Base-by-base conservation (phyloP, 768 basidiomycete species). In the Mrakia frigida region DNA sequence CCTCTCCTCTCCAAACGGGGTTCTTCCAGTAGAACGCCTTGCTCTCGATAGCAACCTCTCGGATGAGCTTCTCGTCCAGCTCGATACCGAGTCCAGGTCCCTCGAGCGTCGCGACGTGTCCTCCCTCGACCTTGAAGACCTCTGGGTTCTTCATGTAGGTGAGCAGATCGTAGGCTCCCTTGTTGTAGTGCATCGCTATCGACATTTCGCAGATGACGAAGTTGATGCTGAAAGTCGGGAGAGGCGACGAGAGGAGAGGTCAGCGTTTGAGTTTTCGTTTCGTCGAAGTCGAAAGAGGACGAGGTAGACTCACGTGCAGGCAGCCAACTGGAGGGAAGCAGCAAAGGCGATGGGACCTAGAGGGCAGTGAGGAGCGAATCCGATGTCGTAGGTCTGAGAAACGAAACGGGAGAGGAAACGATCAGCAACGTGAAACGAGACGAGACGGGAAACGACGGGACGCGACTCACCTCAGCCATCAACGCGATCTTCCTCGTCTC, bases 271-370 rank as follows among this genome's bases (percentile, higher is more conserved):
- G 46, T 21, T 50, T 21, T 14, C n/a, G n/a, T n/a, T n/a, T n/a
- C n/a, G n/a, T n/a, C n/a, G 16, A 18, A 50, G 2, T 4, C 5
- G 46, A 6, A 50, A 50, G 46, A 50, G 18, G 18, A 14, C 43
- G 16, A 43, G 43, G 43, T 41, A 41, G 46, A 50, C 46, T 50
- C 46, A 50, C 46, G 87, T 85, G 33, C 86, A 83, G 50, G 87
- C 84, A 4, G 86, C 90, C 4, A 91, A 86, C 73, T 90, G 89
- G 60, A 91, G 86, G 41, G 70, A 77, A 21, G 77, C 90, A 7
- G 90, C 91, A 33, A 91, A 85, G 0, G 90, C 89, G 41, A 92
- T 87, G 0, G 90, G 91, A 0, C 90, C 90, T 1, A 90, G 80
- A 2, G 90, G 90, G 82, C 90, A 91, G 80, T 91, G 90, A 6